Evolutionary conservation across 768 basidiomycete genomes (phyloP).

Genomic region (Mycena latifolia): DNA sequence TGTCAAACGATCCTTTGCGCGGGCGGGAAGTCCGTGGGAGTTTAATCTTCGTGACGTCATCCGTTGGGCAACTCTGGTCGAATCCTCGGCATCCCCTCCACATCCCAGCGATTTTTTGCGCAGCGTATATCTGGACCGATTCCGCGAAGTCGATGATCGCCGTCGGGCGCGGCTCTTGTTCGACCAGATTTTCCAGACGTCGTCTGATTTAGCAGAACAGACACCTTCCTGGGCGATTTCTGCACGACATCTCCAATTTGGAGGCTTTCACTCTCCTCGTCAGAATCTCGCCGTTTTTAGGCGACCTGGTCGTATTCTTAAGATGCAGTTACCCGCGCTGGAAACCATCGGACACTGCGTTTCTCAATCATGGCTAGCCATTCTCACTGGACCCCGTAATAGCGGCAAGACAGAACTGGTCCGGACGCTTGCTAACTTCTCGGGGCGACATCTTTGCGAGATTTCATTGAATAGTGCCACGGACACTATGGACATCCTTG

Average conservation of each 20-base stretch:
- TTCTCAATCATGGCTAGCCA: constrained; percentile 87
- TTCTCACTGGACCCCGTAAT: constrained; percentile 80
- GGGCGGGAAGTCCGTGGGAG: constrained; percentile 94
- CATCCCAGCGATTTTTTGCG: constrained; percentile 76
- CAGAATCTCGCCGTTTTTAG: constrained; percentile 47
- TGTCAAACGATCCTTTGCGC: constrained; percentile 73
- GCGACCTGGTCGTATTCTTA: constrained; percentile 66
- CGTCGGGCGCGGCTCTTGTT: constrained; percentile 64
- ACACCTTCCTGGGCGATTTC: constrained; percentile 59
- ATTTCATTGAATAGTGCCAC: constrained; percentile 87
- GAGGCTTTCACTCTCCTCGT: constrained; percentile 63
- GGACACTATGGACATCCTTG: constrained; percentile 94
- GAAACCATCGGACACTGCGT: constrained; percentile 84
- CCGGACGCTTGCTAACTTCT: constrained; percentile 74
- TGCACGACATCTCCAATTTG: constrained; percentile 69
- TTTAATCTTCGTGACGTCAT: constrained; percentile 97
- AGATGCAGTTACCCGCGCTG: constrained; percentile 71
- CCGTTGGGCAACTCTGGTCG: constrained; percentile 82
- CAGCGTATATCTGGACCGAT: constrained; percentile 87
- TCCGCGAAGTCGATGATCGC: constrained; percentile 82
- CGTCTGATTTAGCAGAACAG: constrained; percentile 38
- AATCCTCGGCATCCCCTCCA: constrained; percentile 41
- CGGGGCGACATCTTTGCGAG: constrained; percentile 78
- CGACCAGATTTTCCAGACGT: constrained; percentile 59
- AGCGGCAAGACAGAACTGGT: constrained; percentile 87